A percentile compares a stretch with the other conserved stretches of the same genome.
phyloP scores from a whole-genome alignment of 2,329 filamentous ascomycete species.

The Thermomyces lanuginosus region DNA sequence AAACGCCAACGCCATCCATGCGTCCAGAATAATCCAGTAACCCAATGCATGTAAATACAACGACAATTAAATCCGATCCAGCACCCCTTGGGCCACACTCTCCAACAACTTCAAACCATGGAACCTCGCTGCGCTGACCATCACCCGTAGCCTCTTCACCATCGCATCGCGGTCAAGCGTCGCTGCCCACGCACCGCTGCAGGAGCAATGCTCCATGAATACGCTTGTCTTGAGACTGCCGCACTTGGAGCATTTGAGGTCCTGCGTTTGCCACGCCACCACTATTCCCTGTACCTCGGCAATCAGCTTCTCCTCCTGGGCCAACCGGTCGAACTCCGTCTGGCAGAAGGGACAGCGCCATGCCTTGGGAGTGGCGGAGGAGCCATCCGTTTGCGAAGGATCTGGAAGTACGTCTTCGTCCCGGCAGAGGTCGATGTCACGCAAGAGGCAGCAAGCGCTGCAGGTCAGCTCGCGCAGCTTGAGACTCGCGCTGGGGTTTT shows the following conservation, averaged over 20 bases:
- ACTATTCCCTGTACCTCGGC: constrained; percentile 57
- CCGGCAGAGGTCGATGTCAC: constrained; percentile 81
- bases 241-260: constrained; percentile 69
- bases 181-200: constrained; percentile 69
- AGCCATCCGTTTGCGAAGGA: constrained; percentile 14
- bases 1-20: not conserved
- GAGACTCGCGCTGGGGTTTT: constrained; percentile 65
- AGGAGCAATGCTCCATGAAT: constrained; percentile 92
- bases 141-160: constrained; percentile 48
- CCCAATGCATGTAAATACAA: too few species aligned
- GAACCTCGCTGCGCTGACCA: constrained; percentile 56
- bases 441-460: constrained; percentile 73
- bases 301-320: constrained; percentile 70
- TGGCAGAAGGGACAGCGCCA: constrained; percentile 70
- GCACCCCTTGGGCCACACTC: constrained; percentile 52
- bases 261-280: constrained; percentile 73
- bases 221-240: constrained; percentile 59
- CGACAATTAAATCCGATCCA: constrained; percentile 25
- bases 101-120: constrained; percentile 72
- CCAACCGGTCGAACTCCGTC: constrained; percentile 57
- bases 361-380: constrained; percentile 24
- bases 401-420: constrained; percentile 64
- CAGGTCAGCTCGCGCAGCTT: constrained; percentile 64
- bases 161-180: constrained; percentile 53
- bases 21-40: too few species aligned